Evolutionary conservation across 2,329 filamentous ascomycete species (phyloP).

Genomic region (Tolypocladium ovalisporum): DNA sequence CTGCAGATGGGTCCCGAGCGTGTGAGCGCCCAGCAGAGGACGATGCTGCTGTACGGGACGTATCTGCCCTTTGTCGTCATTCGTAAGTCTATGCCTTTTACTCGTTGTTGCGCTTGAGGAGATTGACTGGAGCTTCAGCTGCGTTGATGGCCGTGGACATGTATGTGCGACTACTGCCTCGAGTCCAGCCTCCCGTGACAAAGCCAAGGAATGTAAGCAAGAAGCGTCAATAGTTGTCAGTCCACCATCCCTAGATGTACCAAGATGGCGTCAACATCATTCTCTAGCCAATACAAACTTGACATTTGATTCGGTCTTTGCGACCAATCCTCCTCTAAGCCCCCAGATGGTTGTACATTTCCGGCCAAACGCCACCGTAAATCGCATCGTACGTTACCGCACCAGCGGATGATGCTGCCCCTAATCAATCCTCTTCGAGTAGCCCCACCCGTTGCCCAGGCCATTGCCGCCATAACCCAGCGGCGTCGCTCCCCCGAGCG

Average conservation of each 20-base stretch:
- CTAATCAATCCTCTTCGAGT: conserved; percentile 33
- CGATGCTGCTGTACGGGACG: conserved; percentile 33
- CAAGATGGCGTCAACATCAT: not conserved
- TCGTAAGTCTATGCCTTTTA: conserved; percentile 32
- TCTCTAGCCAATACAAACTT: not conserved
- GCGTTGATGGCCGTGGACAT: conserved; percentile 41
- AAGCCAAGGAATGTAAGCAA: conserved; percentile 25
- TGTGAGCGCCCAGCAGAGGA: conserved; percentile 33
- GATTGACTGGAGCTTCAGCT: conserved; percentile 21
- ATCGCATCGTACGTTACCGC: not conserved
- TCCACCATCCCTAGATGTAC: not conserved
- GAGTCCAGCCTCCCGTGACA: conserved; percentile 21
- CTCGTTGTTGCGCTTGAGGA: not conserved
- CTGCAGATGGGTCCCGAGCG: conserved; percentile 35
- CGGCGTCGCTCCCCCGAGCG: conserved; percentile 46
- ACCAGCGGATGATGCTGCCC: not conserved
- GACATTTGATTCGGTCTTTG: not conserved
- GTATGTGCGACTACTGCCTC: conserved; percentile 36
- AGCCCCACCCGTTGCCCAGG: conserved; percentile 49
- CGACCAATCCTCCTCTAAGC: not conserved
- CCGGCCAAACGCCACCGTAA: not conserved
- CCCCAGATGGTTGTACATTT: not conserved
- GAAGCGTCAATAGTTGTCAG: not conserved
- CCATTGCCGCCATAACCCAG: conserved; percentile 42
- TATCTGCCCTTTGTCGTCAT: conserved; percentile 41